These are phyloP conservation scores for Lactarius sp. DNA, from an alignment of 768 basidiomycete genomes.

Conservation along the genomic window DNA sequence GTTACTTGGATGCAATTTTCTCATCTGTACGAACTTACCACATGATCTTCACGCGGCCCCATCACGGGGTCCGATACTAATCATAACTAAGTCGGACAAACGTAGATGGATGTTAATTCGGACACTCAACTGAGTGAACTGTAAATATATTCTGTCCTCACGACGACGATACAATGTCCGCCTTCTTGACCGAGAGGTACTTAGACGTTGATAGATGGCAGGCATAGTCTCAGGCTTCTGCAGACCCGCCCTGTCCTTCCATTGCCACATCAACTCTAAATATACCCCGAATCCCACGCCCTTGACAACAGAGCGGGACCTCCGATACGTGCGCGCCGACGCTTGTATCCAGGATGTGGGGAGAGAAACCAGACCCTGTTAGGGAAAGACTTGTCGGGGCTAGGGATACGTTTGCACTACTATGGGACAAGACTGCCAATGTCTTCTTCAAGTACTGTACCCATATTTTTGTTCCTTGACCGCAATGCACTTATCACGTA, in stretches of 20 bases:
- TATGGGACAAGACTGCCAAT: slow-evolving; percentile 37
- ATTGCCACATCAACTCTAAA: neutral
- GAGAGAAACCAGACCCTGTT: slow-evolving; percentile 47
- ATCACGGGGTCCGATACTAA: neutral
- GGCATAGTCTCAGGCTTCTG: neutral
- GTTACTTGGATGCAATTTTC: neutral
- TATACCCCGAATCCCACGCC: slow-evolving; percentile 70
- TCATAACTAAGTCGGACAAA: too few relatives aligned
- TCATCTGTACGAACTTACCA: slow-evolving; percentile 2
- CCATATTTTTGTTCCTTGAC: neutral
- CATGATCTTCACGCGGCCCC: neutral
- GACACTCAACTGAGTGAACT: neutral
- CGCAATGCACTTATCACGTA: slow-evolving; percentile 7
- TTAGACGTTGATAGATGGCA: slow-evolving; percentile 10
- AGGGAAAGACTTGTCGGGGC: slow-evolving; percentile 1
- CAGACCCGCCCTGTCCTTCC: neutral
- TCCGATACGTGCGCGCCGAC: slow-evolving; percentile 68
- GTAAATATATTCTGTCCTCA: neutral
- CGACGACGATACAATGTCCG: neutral
- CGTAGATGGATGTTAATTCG: too few relatives aligned
- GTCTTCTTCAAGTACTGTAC: slow-evolving; percentile 56
- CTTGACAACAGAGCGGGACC: slow-evolving; percentile 62
- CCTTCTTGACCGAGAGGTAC: neutral
- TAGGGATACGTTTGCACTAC: too few relatives aligned
- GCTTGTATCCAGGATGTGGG: slow-evolving; percentile 71